Evolutionary conservation across 257 asterid species (phyloP), one percentile per base, ranked within the genome.

Genomic region (Forsythia viridissima): DNA sequence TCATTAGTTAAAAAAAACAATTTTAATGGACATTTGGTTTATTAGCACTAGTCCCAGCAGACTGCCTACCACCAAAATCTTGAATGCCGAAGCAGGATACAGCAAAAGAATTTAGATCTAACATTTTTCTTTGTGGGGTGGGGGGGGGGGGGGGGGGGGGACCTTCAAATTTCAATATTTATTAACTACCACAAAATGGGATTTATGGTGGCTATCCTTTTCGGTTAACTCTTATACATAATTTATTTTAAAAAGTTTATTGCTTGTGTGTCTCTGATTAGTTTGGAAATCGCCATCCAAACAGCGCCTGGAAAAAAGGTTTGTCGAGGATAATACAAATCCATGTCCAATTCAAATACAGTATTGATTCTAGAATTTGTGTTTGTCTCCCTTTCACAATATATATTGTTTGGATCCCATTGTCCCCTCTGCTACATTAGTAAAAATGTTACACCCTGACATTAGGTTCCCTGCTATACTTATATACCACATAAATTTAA

Each of bases 241-340:
- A 74, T 75, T 71, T 67, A 44, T 43, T 70, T 76, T 70, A 70
- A 79, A 73, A 80, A 75, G 77, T 79, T 80, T 76, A 61, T 51
- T 70, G 37, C 78, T 68, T 70, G 37, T 79, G 81, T 88, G 89
- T 81, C 78, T 72, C 75, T 77, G 42, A 78, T 82, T 71, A 69
- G 72, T 65, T 66, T 76, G 84, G 36, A 87, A 76, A 87, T 87
- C 91, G 39, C 82, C 77, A 83, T 90, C 92, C 77, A 72, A 70
- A 67, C 76, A 80, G 71, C 77, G 46, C 18, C 75, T 72, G 71
- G 46, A 70, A 77, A 76, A 81, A 86, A 34, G 69, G 61, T 41
- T 72, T 82, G 86, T 80, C 87, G 71, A 77, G 75, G 84, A 78
- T 18, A 74, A 77, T 52, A 30, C 78, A 46, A 24, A 76, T 80